A percentile compares a stretch with the other conserved stretches of the same genome.
phyloP scores from a whole-genome alignment of 805 yeast genomes.

The Candida namnaoensis region DNA sequence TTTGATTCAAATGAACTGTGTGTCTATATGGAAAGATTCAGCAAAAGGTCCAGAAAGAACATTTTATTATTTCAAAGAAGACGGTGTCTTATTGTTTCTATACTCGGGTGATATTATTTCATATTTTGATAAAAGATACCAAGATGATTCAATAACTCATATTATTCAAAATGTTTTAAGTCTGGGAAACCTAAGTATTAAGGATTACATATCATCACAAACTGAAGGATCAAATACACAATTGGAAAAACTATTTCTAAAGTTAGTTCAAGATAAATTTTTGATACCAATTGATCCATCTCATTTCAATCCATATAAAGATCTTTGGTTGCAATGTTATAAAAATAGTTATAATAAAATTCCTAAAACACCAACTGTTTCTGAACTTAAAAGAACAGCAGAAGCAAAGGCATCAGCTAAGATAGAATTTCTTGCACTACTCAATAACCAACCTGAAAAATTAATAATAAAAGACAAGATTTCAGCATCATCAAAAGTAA shows the following conservation, averaged over 20 bases:
- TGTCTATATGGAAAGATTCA: slow-evolving; percentile 51
- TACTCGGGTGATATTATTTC: slow-evolving; percentile 73
- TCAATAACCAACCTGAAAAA: slow-evolving; percentile 22
- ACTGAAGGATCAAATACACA: slow-evolving; percentile 18
- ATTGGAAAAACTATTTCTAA: slow-evolving; percentile 30
- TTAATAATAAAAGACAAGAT: slow-evolving; percentile 22
- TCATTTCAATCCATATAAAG: slow-evolving; percentile 26
- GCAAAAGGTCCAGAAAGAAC: slow-evolving; percentile 20
- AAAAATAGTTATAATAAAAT: slow-evolving; percentile 28
- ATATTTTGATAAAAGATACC: slow-evolving; percentile 34
- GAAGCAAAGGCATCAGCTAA: slow-evolving; percentile 51
- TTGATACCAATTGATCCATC: slow-evolving; percentile 36
- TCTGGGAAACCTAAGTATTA: slow-evolving; percentile 54
- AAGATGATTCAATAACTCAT: slow-evolving; percentile 37
- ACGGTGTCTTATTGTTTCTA: slow-evolving; percentile 53
- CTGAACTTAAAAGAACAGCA: slow-evolving; percentile 47
- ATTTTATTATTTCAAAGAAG: slow-evolving; percentile 53
- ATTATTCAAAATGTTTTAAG: slow-evolving; percentile 63
- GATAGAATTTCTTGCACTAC: slow-evolving; percentile 23
- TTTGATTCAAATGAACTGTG: slow-evolving; percentile 71
- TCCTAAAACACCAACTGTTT: slow-evolving; percentile 29
- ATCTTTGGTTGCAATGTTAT: slow-evolving; percentile 30
- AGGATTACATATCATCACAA: slow-evolving; percentile 33
- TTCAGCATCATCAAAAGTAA: slow-evolving; percentile 33
- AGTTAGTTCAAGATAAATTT: slow-evolving; percentile 40